A percentile compares a stretch with the other conserved stretches of the same genome.
Evolutionary conservation across 2,329 filamentous ascomycete species (phyloP).

Genomic region (Stachybotrys chlorohalonatus): DNA sequence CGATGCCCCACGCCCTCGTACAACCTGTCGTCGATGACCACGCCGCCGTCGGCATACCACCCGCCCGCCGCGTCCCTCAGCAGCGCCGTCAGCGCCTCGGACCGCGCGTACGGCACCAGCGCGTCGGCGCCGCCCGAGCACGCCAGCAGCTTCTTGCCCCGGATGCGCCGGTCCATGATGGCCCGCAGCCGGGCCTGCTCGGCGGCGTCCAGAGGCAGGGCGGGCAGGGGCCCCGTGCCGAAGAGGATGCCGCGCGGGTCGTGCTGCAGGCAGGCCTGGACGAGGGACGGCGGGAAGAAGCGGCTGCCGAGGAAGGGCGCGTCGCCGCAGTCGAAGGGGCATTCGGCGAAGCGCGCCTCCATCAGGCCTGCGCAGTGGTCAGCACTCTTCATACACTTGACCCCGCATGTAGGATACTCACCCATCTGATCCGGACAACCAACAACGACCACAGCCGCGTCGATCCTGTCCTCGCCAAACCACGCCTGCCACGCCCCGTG

Average conservation of each 20-base stretch:
- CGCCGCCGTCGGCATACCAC: slow-evolving; percentile 47
- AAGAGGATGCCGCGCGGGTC: slow-evolving; percentile 75
- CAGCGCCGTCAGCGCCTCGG: slow-evolving; percentile 51
- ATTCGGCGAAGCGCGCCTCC: slow-evolving; percentile 65
- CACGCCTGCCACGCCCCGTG: slow-evolving; percentile 81
- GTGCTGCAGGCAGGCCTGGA: slow-evolving; percentile 50
- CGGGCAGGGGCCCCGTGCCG: slow-evolving; percentile 31
- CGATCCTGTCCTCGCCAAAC: slow-evolving; percentile 68
- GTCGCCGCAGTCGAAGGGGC: slow-evolving; percentile 46
- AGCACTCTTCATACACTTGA: not conserved
- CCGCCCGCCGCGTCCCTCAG: slow-evolving; percentile 44
- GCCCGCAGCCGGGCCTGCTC: slow-evolving; percentile 34
- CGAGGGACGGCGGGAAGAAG: slow-evolving; percentile 65
- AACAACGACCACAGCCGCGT: slow-evolving; percentile 70
- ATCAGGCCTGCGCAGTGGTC: slow-evolving; percentile 45
- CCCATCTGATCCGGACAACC: slow-evolving; percentile 84
- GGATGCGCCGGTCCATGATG: slow-evolving; percentile 38
- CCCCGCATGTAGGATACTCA: slow-evolving; percentile 20
- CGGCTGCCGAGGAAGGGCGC: slow-evolving; percentile 62
- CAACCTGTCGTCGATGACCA: slow-evolving; percentile 55
- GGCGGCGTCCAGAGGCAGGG: slow-evolving; percentile 17
- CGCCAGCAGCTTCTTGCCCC: slow-evolving; percentile 55
- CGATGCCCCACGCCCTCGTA: slow-evolving; percentile 62
- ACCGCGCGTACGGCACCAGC: slow-evolving; percentile 59
- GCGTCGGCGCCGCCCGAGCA: slow-evolving; percentile 60